Base-by-base conservation (phyloP, 2,329 filamentous ascomycete species). In the Colletotrichum neosansevieriae region DNA sequence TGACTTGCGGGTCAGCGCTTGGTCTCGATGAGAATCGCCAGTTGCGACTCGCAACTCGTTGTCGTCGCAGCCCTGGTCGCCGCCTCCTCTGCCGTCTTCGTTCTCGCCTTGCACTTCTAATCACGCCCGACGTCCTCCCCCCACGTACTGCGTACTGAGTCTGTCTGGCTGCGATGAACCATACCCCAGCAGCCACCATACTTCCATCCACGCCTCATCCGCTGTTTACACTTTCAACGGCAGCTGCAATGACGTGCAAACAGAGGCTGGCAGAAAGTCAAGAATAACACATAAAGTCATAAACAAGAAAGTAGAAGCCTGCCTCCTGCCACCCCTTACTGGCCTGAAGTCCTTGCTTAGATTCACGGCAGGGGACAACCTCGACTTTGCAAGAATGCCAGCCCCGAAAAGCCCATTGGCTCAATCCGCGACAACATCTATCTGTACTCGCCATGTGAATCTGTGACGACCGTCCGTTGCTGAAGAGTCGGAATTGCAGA, bases 1-100 rank as follows among this genome's bases (percentile, higher is more conserved):
- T 64, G 65, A 58, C 59, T 68, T 68, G 65, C 29, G 44, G 45
- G 45, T 58, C 13, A 56, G 54, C 54, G 36, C 45, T 58, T 29
- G 56, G 40, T 65, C 54, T 32, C 59, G 15, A 34, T 36, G 50
- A 21, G 6, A 58, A 32, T 17, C 21, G 32, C 45, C 47, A 54
- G 45, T 53, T 40, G 34, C 51, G 15, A 53, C 13, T 36, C 47
- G 34, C 51, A 24, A 53, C 13, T 36, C 24, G 36, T 54, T 17
- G 24, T 13, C 38, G 36, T 47, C 29, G 36, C 15, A 42, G 51
- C 15, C 34, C 56, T 21, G 40, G 42, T 21, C 17, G 11, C n/a
- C 56, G 42, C 38, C 42, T 32, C 44, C 38, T 45, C 24, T 21
- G 50, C 50, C 50, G 32, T 12, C 29, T 21, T 49, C 50, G 50